A percentile compares a stretch with the other conserved stretches of the same genome.
Evolutionary conservation across 2,329 filamentous ascomycete species (phyloP).

Genomic region (Sordariomycetes sp.): DNA sequence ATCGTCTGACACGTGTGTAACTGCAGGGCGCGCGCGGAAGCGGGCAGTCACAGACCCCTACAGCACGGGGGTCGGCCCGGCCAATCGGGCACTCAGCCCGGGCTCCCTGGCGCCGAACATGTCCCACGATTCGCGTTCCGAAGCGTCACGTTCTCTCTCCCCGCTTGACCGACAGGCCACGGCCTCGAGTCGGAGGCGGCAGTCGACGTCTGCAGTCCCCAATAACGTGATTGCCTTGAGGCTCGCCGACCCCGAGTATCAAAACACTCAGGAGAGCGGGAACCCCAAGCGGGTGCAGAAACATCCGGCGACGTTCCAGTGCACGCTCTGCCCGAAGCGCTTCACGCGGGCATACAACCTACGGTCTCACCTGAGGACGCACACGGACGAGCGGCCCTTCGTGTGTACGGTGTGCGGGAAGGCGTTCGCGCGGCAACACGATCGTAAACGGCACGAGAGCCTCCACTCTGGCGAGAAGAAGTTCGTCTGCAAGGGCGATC

Average conservation of each 20-base stretch:
- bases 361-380: constrained; percentile 85
- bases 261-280: constrained; percentile 47
- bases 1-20: not conserved
- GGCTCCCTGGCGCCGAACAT: constrained; percentile 35
- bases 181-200: constrained; percentile 28
- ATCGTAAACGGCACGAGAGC: constrained; percentile 92
- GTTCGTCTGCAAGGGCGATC: constrained; percentile 87
- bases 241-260: constrained; percentile 76
- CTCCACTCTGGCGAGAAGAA: constrained; percentile 97
- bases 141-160: constrained; percentile 42
- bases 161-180: constrained; percentile 41
- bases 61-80: constrained; percentile 28
- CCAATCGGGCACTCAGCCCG: constrained; percentile 21
- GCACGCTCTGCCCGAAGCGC: constrained; percentile 80
- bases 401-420: constrained; percentile 96
- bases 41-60: constrained; percentile 48
- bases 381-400: constrained; percentile 94
- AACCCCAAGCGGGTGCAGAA: constrained; percentile 81
- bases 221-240: constrained; percentile 69
- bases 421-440: constrained; percentile 93
- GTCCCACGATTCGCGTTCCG: constrained; percentile 26
- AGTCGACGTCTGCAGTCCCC: constrained; percentile 49
- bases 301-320: constrained; percentile 95
- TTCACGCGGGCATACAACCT: constrained; percentile 96
- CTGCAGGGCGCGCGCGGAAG: constrained; percentile 30